Percentiles rank a stretch among this genome's conserved stretches.
Evolutionary conservation across 768 basidiomycete genomes (phyloP).

Genomic region (Serendipita indica): DNA sequence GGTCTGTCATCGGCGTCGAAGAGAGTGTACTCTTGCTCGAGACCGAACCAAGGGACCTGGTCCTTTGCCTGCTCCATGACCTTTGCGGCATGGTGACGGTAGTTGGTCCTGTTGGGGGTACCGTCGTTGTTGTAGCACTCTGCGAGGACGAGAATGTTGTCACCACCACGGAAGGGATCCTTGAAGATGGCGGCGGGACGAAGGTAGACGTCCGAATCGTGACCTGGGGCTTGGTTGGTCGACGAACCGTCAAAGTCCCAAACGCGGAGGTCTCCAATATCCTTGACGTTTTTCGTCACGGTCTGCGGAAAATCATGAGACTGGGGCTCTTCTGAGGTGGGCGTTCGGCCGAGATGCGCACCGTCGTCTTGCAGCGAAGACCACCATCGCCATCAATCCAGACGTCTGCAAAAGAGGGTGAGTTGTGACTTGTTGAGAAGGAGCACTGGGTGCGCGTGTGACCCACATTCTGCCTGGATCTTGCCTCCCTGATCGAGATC

Average conservation of each 20-base stretch:
- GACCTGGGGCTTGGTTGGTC: slow-evolving; percentile 90
- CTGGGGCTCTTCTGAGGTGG: slow-evolving; percentile 1
- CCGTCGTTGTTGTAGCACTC: slow-evolving; percentile 99
- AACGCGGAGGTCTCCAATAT: slow-evolving; percentile 80
- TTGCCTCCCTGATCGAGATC: slow-evolving; percentile 81
- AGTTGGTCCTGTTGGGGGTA: slow-evolving; percentile 92
- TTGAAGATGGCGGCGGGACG: slow-evolving; percentile 94
- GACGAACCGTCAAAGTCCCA: slow-evolving; percentile 99
- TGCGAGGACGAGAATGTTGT: slow-evolving; percentile 94
- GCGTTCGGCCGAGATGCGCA: slow-evolving; percentile 24
- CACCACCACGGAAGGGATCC: slow-evolving; percentile 97
- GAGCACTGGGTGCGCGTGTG: slow-evolving; percentile 9
- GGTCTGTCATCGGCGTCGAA: slow-evolving; percentile 85
- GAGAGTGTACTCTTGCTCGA: slow-evolving; percentile 98
- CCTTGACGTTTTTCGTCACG: slow-evolving; percentile 68
- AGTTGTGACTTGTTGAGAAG: slow-evolving; percentile 12
- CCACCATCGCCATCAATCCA: slow-evolving; percentile 96
- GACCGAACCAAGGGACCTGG: slow-evolving; percentile 82
- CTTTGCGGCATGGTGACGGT: slow-evolving; percentile 87
- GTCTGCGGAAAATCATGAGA: slow-evolving; percentile 37
- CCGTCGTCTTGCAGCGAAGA: slow-evolving; percentile 92
- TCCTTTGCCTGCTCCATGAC: slow-evolving; percentile 86
- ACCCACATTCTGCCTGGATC: slow-evolving; percentile 83
- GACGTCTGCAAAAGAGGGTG: slow-evolving; percentile 47
- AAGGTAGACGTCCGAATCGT: slow-evolving; percentile 95